Evolutionary conservation across 768 basidiomycete genomes (phyloP), one percentile per base, ranked within the genome.

Genomic region (Auricularia auricula-judae): DNA sequence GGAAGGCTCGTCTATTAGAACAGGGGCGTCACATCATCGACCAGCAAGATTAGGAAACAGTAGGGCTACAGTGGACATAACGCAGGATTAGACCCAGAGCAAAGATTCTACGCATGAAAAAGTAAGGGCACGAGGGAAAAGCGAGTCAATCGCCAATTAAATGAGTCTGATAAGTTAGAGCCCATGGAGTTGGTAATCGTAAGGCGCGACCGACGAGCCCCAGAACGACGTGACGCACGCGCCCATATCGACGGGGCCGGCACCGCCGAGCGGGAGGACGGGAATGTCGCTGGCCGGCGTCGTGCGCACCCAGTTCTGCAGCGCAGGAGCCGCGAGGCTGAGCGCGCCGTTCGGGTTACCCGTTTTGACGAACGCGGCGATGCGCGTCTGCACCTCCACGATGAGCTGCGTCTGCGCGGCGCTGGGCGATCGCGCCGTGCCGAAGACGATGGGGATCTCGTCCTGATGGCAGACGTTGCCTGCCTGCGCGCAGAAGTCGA

Each of bases 401-500:
- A 80, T 81, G 59, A 91, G 79, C 7, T 82, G 76, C 8, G 80
- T 72, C 73, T 90, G 88, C 3, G 78, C 81, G 3, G 79, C 36
- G 29, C 75, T 82, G 14, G 88, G 84, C 69, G 74, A 81, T 5
- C 79, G 70, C 36, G 79, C 81, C 0, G 87, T 87, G 63, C 87
- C 87, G 64, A 80, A 78, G 72, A 43, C 60, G 56, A 51, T 51
- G 21, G 18, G 18, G 47, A 51, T 51, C 21, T 51, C 65, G 29
- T 59, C 56, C 29, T 91, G 82, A 72, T 91, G 89, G 74, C 89
- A 91, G 43, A 90, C 85, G 39, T 76, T 73, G 42, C 84, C 85
- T 34, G 77, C 39, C 67, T 79, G 47, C 72, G 78, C 79, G 74
- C 89, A 91, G 71, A 80, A 84, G 0, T 83, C 69, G 58, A 83